Conservation (phyloP, 768 basidiomycete genomes). For the Kwoniella botswanensis region DNA sequence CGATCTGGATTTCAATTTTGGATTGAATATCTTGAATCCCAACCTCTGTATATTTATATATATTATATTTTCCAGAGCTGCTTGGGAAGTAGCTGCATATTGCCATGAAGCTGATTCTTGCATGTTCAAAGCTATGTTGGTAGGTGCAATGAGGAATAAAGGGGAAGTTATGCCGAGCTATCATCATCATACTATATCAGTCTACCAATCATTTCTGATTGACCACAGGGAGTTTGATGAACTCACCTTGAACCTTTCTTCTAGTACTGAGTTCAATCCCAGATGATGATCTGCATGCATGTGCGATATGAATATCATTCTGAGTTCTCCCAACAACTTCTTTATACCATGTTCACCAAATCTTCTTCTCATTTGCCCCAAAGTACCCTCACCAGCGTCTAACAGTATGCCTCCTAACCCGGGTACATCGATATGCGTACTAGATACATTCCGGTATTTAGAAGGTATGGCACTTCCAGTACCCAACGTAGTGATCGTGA, state of each 20-base stretch:
- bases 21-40: neutral
- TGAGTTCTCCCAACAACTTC: slow-evolving; percentile 68
- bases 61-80: slow-evolving; percentile 37
- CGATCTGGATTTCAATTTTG: neutral
- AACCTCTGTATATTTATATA: slow-evolving; percentile 34
- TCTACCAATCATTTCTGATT: too few species aligned
- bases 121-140: slow-evolving; percentile 59
- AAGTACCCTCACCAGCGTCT: slow-evolving; percentile 90
- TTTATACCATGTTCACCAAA: slow-evolving; percentile 64
- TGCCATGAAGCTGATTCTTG: slow-evolving; percentile 74
- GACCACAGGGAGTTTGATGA: too few species aligned
- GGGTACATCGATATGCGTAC: slow-evolving; percentile 78
- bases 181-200: too few species aligned
- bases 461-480: slow-evolving; percentile 86
- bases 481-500: slow-evolving; percentile 77
- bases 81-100: slow-evolving; percentile 64
- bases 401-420: slow-evolving; percentile 74
- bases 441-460: slow-evolving; percentile 80
- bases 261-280: slow-evolving; percentile 75
- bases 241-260: slow-evolving; percentile 70
- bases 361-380: slow-evolving; percentile 80
- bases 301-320: slow-evolving; percentile 85
- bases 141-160: slow-evolving; percentile 68
- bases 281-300: slow-evolving; percentile 92
- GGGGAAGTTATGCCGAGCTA: slow-evolving; percentile 38